These are phyloP conservation scores for Diaporthe citrichinensis DNA, from an alignment of 2,329 filamentous ascomycete genomes.

Conservation along the genomic window DNA sequence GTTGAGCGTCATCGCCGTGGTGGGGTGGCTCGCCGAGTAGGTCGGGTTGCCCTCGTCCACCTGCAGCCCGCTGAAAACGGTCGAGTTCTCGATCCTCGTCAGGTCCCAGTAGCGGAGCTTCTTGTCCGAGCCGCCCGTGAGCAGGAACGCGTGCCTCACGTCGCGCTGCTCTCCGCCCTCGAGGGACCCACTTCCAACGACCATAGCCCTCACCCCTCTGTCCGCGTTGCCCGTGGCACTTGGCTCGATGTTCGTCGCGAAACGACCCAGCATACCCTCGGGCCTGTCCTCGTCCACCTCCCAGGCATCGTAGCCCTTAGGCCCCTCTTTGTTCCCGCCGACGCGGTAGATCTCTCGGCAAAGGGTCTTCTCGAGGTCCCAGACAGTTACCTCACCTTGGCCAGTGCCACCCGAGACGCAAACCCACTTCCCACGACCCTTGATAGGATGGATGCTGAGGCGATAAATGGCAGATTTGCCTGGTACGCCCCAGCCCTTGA, in stretches of 20 bases:
- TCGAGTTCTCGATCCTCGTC: slow-evolving; percentile 80
- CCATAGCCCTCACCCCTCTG: slow-evolving; percentile 81
- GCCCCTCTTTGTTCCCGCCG: slow-evolving; percentile 71
- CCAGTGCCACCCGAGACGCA: slow-evolving; percentile 91
- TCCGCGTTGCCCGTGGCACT: slow-evolving; percentile 69
- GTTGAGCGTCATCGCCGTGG: slow-evolving; percentile 74
- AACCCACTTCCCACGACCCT: slow-evolving; percentile 85
- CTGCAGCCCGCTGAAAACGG: slow-evolving; percentile 83
- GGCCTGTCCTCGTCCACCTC: slow-evolving; percentile 91
- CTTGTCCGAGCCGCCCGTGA: slow-evolving; percentile 91
- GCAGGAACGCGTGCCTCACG: slow-evolving; percentile 83
- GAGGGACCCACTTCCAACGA: slow-evolving; percentile 77
- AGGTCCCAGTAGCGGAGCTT: slow-evolving; percentile 97
- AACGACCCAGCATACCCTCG: slow-evolving; percentile 88
- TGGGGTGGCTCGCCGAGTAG: slow-evolving; percentile 76
- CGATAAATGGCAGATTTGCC: slow-evolving; percentile 86
- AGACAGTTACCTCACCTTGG: slow-evolving; percentile 91
- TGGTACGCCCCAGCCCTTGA: slow-evolving; percentile 90
- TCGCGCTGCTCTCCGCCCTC: slow-evolving; percentile 75
- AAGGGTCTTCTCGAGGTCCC: slow-evolving; percentile 92
- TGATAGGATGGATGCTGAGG: slow-evolving; percentile 82
- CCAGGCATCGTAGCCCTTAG: slow-evolving; percentile 83
- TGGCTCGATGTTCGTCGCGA: slow-evolving; percentile 81
- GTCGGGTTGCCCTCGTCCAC: slow-evolving; percentile 79
- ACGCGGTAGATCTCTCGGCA: slow-evolving; percentile 91